phyloP scores from a whole-genome alignment of 345 rosid species.

The Populus davidiana region DNA sequence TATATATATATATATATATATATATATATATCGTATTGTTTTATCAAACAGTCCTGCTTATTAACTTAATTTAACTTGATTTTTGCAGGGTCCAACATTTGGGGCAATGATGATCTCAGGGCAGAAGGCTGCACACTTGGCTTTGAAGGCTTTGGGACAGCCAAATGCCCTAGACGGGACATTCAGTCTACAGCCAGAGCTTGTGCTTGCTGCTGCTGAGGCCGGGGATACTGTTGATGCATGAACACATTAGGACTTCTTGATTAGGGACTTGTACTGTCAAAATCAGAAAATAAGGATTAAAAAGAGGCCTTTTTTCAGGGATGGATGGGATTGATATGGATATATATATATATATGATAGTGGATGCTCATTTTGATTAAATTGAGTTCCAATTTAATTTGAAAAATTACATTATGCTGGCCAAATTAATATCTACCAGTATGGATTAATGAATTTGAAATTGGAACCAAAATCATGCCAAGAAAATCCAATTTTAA shows the following conservation, averaged over 20 bases:
- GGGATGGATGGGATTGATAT: too few species aligned
- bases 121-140: slow-evolving; percentile 29
- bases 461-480: too few species aligned
- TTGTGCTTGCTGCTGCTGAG: not conserved
- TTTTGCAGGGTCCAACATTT: slow-evolving; percentile 24
- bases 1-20: not conserved
- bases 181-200: not conserved
- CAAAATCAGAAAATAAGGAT: not conserved
- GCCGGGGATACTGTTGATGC: slow-evolving; percentile 5
- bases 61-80: too few species aligned
- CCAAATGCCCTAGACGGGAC: slow-evolving; percentile 19
- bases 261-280: not conserved
- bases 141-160: slow-evolving; percentile 27
- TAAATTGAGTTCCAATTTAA: too few species aligned
- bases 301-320: too few species aligned
- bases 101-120: slow-evolving; percentile 32
- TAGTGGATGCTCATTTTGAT: too few species aligned
- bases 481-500: too few species aligned
- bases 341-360: too few species aligned
- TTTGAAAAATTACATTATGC: too few species aligned
- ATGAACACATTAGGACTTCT: not conserved
- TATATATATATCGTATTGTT: too few species aligned
- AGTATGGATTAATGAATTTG: too few species aligned
- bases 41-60: not conserved
- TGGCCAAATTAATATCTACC: too few species aligned